phyloP scores from a whole-genome alignment of 208 protist species.

The Tritrichomonas musculus region DNA sequence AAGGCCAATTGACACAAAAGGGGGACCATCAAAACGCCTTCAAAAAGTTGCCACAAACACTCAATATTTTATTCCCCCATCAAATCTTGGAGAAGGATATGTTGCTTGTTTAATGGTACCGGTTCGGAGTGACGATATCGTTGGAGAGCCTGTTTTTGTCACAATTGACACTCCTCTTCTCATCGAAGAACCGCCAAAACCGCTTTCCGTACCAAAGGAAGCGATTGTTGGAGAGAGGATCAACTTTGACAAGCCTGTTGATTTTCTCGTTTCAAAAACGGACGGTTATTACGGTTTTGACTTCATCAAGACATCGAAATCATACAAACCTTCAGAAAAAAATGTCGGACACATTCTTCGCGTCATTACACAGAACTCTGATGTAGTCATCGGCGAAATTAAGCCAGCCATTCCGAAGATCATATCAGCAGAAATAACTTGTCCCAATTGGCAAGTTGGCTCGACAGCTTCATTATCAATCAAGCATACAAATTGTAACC shows the following conservation, averaged over 20 bases:
- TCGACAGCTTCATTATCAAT: not conserved
- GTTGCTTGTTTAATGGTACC: not conserved
- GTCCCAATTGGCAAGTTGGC: too few species aligned
- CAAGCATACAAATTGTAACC: too few species aligned
- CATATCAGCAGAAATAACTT: not conserved
- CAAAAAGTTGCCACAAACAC: not conserved
- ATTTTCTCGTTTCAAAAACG: not conserved
- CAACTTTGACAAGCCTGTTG: not conserved
- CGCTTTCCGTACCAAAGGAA: not conserved
- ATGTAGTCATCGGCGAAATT: not conserved
- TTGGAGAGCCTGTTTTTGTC: not conserved
- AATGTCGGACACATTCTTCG: not conserved
- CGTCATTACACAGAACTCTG: not conserved
- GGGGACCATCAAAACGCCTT: not conserved
- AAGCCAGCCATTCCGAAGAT: not conserved
- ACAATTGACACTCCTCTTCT: not conserved
- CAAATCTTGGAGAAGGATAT: not conserved
- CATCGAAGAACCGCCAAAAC: not conserved
- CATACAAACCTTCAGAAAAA: not conserved
- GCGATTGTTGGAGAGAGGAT: not conserved
- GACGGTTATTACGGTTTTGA: not conserved
- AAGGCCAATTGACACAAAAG: not conserved
- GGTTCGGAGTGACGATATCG: not conserved
- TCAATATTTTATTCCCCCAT: not conserved
- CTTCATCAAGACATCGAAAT: not conserved